These are phyloP conservation scores for Beauveria scarabaeidicola DNA, from an alignment of 2,329 filamentous ascomycete species.

Conservation along the genomic window DNA sequence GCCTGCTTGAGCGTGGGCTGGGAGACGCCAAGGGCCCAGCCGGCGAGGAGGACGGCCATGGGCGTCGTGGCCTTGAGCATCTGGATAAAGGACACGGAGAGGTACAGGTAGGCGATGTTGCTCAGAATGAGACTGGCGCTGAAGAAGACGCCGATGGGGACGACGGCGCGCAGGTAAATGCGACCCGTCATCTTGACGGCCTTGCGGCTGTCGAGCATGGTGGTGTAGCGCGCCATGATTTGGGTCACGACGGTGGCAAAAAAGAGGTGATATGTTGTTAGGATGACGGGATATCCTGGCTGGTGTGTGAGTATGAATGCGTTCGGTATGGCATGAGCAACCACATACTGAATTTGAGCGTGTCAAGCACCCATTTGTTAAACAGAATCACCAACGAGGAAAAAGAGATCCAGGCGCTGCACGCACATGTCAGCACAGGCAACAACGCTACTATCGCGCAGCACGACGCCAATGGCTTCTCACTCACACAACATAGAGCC, in stretches of 20 bases:
- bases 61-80: slow-evolving; percentile 99
- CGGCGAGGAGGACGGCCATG: slow-evolving; percentile 81
- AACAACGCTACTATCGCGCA: background rate
- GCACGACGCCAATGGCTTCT: background rate
- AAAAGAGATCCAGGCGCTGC: slow-evolving; percentile 63
- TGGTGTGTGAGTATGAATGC: background rate
- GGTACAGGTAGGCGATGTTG: slow-evolving; percentile 90
- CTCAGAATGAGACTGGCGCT: slow-evolving; percentile 92
- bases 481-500: slow-evolving; percentile 8
- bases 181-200: slow-evolving; percentile 94
- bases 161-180: slow-evolving; percentile 86
- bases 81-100: slow-evolving; percentile 95
- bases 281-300: slow-evolving; percentile 63
- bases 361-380: slow-evolving; percentile 90
- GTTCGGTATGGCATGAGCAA: background rate
- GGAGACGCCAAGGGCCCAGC: slow-evolving; percentile 79
- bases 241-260: slow-evolving; percentile 96
- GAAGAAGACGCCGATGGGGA: slow-evolving; percentile 94
- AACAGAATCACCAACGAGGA: slow-evolving; percentile 85
- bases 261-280: slow-evolving; percentile 91
- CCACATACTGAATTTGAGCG: slow-evolving; percentile 52
- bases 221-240: slow-evolving; percentile 81
- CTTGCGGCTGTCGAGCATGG: slow-evolving; percentile 85
- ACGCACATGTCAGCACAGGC: background rate
- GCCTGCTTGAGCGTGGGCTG: slow-evolving; percentile 80